Evolutionary conservation across 2,329 filamentous ascomycete species (phyloP).

Genomic region (Chaetomium sp.): DNA sequence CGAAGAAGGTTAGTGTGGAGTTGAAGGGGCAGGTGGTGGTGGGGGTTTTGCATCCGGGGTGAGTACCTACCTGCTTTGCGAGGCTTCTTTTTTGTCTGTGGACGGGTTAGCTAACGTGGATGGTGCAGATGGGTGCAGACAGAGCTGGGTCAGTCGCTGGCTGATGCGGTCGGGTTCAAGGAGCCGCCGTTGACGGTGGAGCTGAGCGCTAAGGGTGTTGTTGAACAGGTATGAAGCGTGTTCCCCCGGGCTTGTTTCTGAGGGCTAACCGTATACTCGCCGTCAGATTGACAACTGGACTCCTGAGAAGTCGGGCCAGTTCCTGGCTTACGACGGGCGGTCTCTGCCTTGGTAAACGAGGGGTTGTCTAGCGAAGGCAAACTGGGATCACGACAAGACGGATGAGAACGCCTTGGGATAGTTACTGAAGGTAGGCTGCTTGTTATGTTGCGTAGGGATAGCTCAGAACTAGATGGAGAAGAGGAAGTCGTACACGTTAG

Average conservation of each 20-base stretch:
- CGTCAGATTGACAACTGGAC: slow-evolving; percentile 32
- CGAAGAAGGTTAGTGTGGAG: slow-evolving; percentile 34
- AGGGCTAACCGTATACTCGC: background rate
- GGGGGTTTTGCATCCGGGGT: slow-evolving; percentile 39
- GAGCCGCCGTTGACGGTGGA: slow-evolving; percentile 33
- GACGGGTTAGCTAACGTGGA: background rate
- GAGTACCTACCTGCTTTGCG: slow-evolving; percentile 18
- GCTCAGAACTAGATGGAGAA: background rate
- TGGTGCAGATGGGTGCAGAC: slow-evolving; percentile 37
- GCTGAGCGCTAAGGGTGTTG: slow-evolving; percentile 32
- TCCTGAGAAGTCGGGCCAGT: slow-evolving; percentile 31
- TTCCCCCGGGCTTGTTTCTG: background rate
- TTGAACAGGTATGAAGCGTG: slow-evolving; percentile 33
- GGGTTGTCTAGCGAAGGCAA: background rate
- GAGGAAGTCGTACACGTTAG: background rate
- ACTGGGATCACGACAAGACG: background rate
- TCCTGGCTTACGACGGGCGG: slow-evolving; percentile 29
- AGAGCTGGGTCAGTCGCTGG: slow-evolving; percentile 35
- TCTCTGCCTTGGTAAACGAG: slow-evolving; percentile 35
- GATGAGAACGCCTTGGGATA: background rate
- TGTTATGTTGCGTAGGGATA: background rate
- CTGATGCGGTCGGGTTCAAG: slow-evolving; percentile 33
- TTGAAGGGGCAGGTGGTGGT: slow-evolving; percentile 31
- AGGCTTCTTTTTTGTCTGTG: background rate
- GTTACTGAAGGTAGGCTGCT: background rate